Evolutionary conservation across 2,329 filamentous ascomycete genomes (phyloP).

Genomic region (Phoma sp.): DNA sequence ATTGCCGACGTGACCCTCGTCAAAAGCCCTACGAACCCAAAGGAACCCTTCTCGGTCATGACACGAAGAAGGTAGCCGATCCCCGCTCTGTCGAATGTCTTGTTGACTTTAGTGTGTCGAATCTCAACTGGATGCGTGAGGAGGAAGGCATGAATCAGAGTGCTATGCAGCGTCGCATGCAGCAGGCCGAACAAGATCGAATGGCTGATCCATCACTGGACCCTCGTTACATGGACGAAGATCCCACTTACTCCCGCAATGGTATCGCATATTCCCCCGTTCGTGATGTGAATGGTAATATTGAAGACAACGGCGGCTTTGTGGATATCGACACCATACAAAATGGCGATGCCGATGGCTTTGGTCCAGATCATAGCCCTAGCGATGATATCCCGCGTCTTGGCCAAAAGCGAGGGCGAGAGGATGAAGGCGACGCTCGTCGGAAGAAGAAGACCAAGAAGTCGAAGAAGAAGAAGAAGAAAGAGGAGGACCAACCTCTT

Average conservation of each 20-base stretch:
- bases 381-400: slow-evolving; percentile 35
- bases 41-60: slow-evolving; percentile 85
- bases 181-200: slow-evolving; percentile 61
- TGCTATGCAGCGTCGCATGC: slow-evolving; percentile 55
- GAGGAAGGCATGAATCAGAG: slow-evolving; percentile 52
- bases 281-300: slow-evolving; percentile 29
- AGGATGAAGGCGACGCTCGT: slow-evolving; percentile 29
- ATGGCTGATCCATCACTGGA: slow-evolving; percentile 53
- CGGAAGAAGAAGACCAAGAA: slow-evolving; percentile 30
- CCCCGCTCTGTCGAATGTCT: slow-evolving; percentile 87
- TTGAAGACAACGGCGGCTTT: slow-evolving; percentile 34
- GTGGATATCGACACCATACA: slow-evolving; percentile 14
- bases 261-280: slow-evolving; percentile 52
- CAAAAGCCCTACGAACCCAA: slow-evolving; percentile 84
- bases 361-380: neutral
- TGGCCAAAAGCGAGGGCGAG: slow-evolving; percentile 38
- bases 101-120: slow-evolving; percentile 89
- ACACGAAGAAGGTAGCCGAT: slow-evolving; percentile 89
- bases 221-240: slow-evolving; percentile 53
- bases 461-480: slow-evolving; percentile 40
- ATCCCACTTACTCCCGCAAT: slow-evolving; percentile 42
- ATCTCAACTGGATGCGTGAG: slow-evolving; percentile 79
- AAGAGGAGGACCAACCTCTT: slow-evolving; percentile 41
- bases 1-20: slow-evolving; percentile 72
- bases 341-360: neutral